These are phyloP conservation scores for Cardamine chenopodiifolia DNA, from an alignment of 345 rosid species.

Conservation along the genomic window DNA sequence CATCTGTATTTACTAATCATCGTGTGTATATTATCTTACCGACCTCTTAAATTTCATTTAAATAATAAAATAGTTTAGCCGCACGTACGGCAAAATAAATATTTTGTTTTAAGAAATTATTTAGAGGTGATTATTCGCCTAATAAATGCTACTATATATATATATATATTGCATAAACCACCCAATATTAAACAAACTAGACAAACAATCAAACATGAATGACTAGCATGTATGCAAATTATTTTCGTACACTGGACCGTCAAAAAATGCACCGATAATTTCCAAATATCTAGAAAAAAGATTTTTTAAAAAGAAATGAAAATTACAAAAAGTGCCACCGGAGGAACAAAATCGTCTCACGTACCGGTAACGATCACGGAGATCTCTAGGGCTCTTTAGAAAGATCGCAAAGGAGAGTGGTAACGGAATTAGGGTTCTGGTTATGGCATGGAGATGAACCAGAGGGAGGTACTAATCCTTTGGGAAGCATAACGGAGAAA, in stretches of 20 bases:
- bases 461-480: slow-evolving; percentile 42
- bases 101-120: neutral
- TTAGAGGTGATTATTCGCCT: neutral
- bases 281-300: neutral
- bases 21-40: neutral
- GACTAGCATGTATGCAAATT: neutral
- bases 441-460: slow-evolving; percentile 33
- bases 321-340: slow-evolving; percentile 20
- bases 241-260: slow-evolving; percentile 17
- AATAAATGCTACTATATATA: neutral
- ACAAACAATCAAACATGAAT: slow-evolving; percentile 9
- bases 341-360: slow-evolving; percentile 30
- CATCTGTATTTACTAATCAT: neutral
- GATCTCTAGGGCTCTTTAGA: slow-evolving; percentile 32
- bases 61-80: slow-evolving; percentile 2
- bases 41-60: neutral
- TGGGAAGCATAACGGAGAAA: slow-evolving; percentile 41
- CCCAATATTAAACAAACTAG: neutral
- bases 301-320: neutral
- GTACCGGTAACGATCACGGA: slow-evolving; percentile 14
- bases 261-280: slow-evolving; percentile 13
- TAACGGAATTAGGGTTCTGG: slow-evolving; percentile 7
- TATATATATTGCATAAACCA: neutral
- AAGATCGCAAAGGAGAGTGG: slow-evolving; percentile 31
- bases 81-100: slow-evolving; percentile 6